Evolutionary conservation across 2,329 filamentous ascomycete genomes (phyloP), one percentile per base, ranked within the genome.

Genomic region (Alternaria viburni): DNA sequence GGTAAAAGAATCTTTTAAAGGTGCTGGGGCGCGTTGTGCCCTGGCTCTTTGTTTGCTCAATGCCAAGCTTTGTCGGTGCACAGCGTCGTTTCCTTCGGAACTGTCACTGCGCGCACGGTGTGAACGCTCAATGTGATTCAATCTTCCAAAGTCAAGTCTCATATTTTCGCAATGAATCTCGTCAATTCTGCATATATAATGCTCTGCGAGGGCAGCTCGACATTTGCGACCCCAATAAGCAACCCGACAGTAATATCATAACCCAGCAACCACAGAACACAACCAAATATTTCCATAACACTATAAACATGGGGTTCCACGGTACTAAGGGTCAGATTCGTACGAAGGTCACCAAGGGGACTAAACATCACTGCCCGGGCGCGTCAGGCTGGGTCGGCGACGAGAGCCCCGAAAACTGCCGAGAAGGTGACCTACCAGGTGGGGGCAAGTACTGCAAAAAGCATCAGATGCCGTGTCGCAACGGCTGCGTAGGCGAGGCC

Each of bases 381-480:
- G n/a, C n/a, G n/a, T n/a, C n/a, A n/a, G n/a, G n/a, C n/a, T n/a
- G n/a, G n/a, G n/a, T n/a, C n/a, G n/a, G n/a, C n/a, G n/a, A n/a
- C n/a, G n/a, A n/a, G n/a, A n/a, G n/a, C n/a, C n/a, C n/a, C n/a
- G n/a, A n/a, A n/a, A n/a, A n/a, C n/a, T n/a, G n/a, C n/a, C n/a
- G n/a, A n/a, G n/a, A n/a, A n/a, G n/a, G n/a, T n/a, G n/a, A n/a
- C n/a, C n/a, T n/a, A n/a, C n/a, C n/a, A n/a, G n/a, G n/a, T n/a
- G n/a, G 26, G 26, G 26, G 26, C 26, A 28, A 4, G 9, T 59
- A 32, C n/a, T 44, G 57, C 36, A 45, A 25, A 2, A 59, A 59
- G n/a, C 57, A 59, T 13, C n/a, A 41, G 5, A 54, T 59, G 47
- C 46, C 19, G 13, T 59, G 47, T 32, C 47, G 36, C 5, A 7